Percentiles rank a stretch among this genome's conserved stretches.
Conservation (phyloP, 768 basidiomycete species). For the Termitomyces sp. region DNA sequence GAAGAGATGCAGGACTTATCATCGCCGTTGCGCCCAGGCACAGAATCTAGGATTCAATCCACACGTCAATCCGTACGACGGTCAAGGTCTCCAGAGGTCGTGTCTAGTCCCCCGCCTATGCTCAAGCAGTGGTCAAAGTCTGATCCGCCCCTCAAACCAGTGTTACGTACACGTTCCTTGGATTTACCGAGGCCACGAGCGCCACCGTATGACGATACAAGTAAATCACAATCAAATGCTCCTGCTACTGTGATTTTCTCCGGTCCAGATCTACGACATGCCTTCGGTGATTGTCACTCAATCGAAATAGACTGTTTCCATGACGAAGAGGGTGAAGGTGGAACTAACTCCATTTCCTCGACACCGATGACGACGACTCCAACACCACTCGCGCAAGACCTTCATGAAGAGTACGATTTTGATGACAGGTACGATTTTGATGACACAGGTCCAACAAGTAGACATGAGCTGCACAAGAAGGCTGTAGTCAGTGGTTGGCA, state of each 20-base stretch:
- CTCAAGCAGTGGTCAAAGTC: constrained; percentile 9
- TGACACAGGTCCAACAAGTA: constrained; percentile 19
- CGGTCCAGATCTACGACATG: constrained; percentile 40
- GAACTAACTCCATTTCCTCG: constrained; percentile 17
- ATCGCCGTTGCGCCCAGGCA: constrained; percentile 43
- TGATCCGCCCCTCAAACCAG: constrained; percentile 1
- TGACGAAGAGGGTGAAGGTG: constrained; percentile 17
- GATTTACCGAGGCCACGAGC: constrained; percentile 9
- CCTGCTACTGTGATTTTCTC: constrained; percentile 6
- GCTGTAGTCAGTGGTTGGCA: constrained; percentile 52
- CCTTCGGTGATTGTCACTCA: constrained; percentile 34
- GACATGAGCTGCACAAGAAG: constrained; percentile 26
- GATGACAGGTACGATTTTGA: constrained; percentile 21
- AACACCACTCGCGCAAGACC: constrained; percentile 20
- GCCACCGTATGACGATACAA: background rate
- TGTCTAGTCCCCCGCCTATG: constrained; percentile 40
- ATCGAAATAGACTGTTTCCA: constrained; percentile 41
- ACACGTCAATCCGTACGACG: background rate
- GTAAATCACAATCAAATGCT: background rate
- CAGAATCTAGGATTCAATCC: constrained; percentile 11
- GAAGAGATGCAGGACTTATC: constrained; percentile 61
- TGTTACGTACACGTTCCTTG: constrained; percentile 11
- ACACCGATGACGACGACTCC: constrained; percentile 31
- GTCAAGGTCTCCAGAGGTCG: constrained; percentile 33
- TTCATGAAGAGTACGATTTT: constrained; percentile 19